phyloP scores from a whole-genome alignment of 257 asterid species.

The Solanum neorickii region DNA sequence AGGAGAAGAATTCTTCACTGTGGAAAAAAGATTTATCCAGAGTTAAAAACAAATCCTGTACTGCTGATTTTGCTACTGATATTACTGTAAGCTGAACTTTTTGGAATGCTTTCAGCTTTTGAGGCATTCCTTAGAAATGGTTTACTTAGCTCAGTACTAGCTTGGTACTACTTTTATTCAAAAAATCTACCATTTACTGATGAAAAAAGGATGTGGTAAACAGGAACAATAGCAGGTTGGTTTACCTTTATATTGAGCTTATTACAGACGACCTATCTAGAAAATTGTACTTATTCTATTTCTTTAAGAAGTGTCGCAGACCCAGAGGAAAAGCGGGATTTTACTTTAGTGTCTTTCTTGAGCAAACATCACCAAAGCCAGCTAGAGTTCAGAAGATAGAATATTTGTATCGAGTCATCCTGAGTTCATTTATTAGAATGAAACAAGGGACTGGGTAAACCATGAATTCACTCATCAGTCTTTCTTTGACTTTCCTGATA shows the following conservation, averaged over 20 bases:
- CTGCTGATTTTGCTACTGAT: not conserved
- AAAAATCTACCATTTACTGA: not conserved
- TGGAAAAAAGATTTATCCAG: not conserved
- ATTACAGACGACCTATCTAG: not conserved
- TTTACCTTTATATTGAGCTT: not conserved
- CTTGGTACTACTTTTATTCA: not conserved
- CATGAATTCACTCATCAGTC: not conserved
- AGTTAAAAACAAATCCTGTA: not conserved
- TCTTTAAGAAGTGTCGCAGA: not conserved
- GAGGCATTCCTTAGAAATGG: not conserved
- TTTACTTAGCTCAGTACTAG: not conserved
- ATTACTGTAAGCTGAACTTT: not conserved
- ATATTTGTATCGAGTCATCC: not conserved
- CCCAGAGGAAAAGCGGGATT: not conserved
- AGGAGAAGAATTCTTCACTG: not conserved
- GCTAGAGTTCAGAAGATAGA: not conserved
- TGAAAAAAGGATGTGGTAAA: not conserved
- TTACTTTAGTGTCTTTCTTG: not conserved
- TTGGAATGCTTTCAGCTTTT: not conserved
- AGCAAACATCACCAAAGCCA: not conserved
- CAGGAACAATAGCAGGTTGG: not conserved
- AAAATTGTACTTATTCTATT: not conserved
- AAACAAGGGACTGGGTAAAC: not conserved
- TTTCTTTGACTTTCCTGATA: not conserved
- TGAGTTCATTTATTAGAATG: not conserved